These are phyloP conservation scores for Globisporangium spinosum DNA, from an alignment of 352 stramenopile species.

Conservation along the genomic window DNA sequence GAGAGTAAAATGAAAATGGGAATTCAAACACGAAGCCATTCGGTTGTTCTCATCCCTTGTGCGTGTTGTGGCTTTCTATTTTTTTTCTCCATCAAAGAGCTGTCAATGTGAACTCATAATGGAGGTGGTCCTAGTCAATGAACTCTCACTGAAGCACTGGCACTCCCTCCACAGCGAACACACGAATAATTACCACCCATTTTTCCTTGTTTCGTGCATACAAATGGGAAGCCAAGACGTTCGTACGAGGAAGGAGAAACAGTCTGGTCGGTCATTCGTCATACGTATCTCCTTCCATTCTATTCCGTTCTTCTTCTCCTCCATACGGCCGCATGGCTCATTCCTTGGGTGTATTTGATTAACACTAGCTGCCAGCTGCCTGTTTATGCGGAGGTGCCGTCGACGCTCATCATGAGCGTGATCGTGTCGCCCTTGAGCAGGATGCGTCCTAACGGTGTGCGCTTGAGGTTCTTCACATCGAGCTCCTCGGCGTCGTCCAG, in stretches of 20 bases:
- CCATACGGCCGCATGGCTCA: neutral
- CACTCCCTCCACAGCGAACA: too few relatives aligned
- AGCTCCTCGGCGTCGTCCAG: conserved; percentile 98
- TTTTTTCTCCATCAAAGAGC: neutral
- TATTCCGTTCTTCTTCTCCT: neutral
- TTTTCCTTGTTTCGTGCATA: neutral
- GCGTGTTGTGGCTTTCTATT: neutral
- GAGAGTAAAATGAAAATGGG: neutral
- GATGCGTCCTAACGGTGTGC: conserved; percentile 94
- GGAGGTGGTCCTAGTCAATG: neutral
- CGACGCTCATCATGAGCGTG: conserved; percentile 95
- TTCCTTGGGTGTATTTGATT: conserved; percentile 6
- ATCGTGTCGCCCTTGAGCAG: conserved; percentile 99
- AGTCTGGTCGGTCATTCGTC: neutral
- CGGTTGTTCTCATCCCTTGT: neutral
- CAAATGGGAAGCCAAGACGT: neutral
- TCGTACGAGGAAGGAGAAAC: neutral
- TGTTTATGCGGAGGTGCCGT: conserved; percentile 28
- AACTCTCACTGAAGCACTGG: neutral
- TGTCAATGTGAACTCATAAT: neutral
- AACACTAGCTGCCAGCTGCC: neutral
- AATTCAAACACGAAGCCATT: neutral
- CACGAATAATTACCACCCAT: neutral
- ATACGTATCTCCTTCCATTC: neutral
- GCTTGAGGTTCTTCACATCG: conserved; percentile 93